Base-by-base conservation (phyloP, 2,329 filamentous ascomycete species). In the Hirsutella rhossiliensis region DNA sequence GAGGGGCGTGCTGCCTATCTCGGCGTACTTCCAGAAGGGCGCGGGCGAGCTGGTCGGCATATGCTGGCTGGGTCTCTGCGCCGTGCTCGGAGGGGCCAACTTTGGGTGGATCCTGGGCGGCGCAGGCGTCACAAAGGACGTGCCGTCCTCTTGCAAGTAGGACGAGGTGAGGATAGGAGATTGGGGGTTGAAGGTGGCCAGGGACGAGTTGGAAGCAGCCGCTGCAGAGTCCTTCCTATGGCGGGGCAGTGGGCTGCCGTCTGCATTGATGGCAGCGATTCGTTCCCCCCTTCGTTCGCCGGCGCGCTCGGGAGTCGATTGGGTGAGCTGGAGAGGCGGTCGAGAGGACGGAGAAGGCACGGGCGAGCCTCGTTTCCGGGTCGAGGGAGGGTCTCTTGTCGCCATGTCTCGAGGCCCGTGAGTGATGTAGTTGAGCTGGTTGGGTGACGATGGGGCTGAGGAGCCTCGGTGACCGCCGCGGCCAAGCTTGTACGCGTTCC, bases 21-120 rank as follows among this genome's bases (percentile, higher is more conserved):
- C 84, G 36, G 84, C 80, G 61, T 85, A 92, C 60, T 86, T 88
- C 87, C 87, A 94, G 62, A 94, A 92, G 0, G 86, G 85, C 1
- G 87, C 87, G 0, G 87, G 87, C 29, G 84, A 88, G 53, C 82
- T 87, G 39, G 87, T 88, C 30, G 86, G 84, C 76, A 90, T 87
- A 60, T 87, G 86, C 56, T 88, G 84, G 56, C 84, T 89, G 11
- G 87, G 87, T 44, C 85, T 73, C 57, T 89, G 84, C 5, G 84
- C 79, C 6, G 86, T 90, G 55, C 83, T 88, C 0, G 86, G 85
- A 28, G 87, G 87, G 1, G 82, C 84, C 36, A 90, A 72, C 52
- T 76, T 78, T 28, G 86, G 85, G 48, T 85, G 78, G 47, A 87
- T 79, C 42, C 81, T 76, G 38, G 79, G 79, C 8, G 85, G 83